These are phyloP conservation scores for Mortierella antarctica DNA, from an alignment of 192 early-diverging fungal genomes.

Conservation along the genomic window DNA sequence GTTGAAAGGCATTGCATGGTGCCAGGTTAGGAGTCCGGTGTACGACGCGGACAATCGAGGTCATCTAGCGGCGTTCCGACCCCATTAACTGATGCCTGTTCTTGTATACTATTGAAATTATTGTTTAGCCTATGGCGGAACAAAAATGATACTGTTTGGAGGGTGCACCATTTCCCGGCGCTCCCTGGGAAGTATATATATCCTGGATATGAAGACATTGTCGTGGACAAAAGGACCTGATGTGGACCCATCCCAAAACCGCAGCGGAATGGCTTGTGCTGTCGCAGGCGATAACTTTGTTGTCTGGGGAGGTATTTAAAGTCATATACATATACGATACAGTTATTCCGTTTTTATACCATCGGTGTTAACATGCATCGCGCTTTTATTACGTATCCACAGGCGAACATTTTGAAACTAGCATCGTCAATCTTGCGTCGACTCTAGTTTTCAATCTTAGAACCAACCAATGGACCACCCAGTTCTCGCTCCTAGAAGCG, in stretches of 20 bases:
- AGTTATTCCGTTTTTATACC: neutral
- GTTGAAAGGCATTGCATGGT: too few species aligned
- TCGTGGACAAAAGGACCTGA: neutral
- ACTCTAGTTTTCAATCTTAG: neutral
- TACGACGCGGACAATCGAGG: too few species aligned
- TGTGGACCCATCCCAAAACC: neutral
- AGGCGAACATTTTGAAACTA: neutral
- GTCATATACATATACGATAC: neutral
- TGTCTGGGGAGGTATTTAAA: constrained; percentile 4
- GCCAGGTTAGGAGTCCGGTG: too few species aligned
- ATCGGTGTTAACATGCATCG: neutral
- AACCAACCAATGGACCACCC: neutral
- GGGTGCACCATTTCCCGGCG: neutral
- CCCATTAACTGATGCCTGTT: too few species aligned
- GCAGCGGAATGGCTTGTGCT: neutral
- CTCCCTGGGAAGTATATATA: neutral
- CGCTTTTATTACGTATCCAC: neutral
- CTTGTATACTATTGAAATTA: too few species aligned
- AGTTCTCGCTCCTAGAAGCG: neutral
- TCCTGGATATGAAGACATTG: neutral
- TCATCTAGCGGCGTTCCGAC: too few species aligned
- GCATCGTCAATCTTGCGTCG: neutral
- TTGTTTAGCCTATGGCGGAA: too few species aligned
- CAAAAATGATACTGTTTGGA: too few species aligned
- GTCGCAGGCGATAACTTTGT: constrained; percentile 4